Evolutionary conservation across 192 early-diverging fungal species (phyloP), one percentile per base, ranked within the genome.

Genomic region (Helicostylum pulchrum): DNA sequence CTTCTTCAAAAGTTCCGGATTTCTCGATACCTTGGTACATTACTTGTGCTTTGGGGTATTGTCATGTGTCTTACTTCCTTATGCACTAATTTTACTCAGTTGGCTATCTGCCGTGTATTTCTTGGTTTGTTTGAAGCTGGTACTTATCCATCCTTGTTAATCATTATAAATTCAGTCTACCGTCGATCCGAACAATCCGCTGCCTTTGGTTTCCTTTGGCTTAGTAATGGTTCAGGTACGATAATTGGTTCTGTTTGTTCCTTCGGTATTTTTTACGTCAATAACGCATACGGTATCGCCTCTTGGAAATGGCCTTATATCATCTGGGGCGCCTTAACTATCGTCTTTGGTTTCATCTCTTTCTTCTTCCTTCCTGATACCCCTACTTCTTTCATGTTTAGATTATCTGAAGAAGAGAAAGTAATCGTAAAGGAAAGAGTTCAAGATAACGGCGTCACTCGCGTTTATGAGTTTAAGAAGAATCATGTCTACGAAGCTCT

Each of bases 101-200:
- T 73, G 20, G 60, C 53, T 26, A 56, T 45, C 3, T 51, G 45
- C 3, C 71, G 71, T 23, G 42, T 68, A 15, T 34, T 67, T 0
- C 66, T 73, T n/a, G 71, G 71, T 4, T 45, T 73, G 7, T 56
- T 58, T 15, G 71, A 73, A 44, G 71, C 65, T n/a, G 61, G 55
- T n/a, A 52, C 61, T 0, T 60, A 68, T 39, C 71, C 71, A 9
- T 64, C 49, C 21, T 47, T 73, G 11, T 44, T 58, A 9, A 17
- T 73, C 26, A 19, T 73, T 7, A 23, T 64, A 6, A 73, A 62
- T 32, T 53, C 65, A 1, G 31, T 73, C 4, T 73, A 73, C 45
- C 61, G 71, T 30, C 54, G 66, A 39, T 60, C 60, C 21, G 71
- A 73, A 47, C 53, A 68, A 45, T 45, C 54, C 8, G 43, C 66